A percentile compares a stretch with the other conserved stretches of the same genome.
Evolutionary conservation across 2,329 filamentous ascomycete species (phyloP).

Genomic region (Colletotrichum echinochloae): DNA sequence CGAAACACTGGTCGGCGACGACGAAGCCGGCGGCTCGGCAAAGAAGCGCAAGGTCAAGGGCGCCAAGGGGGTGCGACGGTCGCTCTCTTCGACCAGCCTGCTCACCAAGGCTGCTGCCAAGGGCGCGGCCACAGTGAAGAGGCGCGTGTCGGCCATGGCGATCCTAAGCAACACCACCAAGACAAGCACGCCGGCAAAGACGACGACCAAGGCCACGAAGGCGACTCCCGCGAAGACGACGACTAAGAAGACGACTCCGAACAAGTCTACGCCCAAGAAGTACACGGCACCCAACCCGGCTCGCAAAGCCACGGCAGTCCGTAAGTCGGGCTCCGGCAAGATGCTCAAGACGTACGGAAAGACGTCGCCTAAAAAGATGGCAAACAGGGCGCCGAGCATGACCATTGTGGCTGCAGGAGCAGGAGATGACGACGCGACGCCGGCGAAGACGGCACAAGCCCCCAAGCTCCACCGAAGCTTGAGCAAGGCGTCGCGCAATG

Average conservation of each 20-base stretch:
- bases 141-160: slow-evolving; percentile 50
- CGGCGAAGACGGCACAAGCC: slow-evolving; percentile 11
- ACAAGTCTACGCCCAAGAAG: slow-evolving; percentile 36
- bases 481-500: slow-evolving; percentile 41
- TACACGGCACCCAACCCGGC: slow-evolving; percentile 37
- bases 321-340: slow-evolving; percentile 40
- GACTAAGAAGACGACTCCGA: slow-evolving; percentile 27
- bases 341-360: slow-evolving; percentile 41
- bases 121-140: slow-evolving; percentile 49
- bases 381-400: slow-evolving; percentile 36
- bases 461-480: slow-evolving; percentile 33
- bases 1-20: slow-evolving; percentile 62
- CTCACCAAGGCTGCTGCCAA: slow-evolving; percentile 52
- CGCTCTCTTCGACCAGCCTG: slow-evolving; percentile 48
- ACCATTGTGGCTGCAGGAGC: slow-evolving; percentile 38
- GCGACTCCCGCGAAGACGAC: slow-evolving; percentile 7
- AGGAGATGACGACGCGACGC: slow-evolving; percentile 6
- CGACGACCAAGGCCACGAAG: slow-evolving; percentile 15
- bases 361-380: slow-evolving; percentile 33
- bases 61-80: slow-evolving; percentile 50
- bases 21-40: slow-evolving; percentile 41
- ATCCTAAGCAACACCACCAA: slow-evolving; percentile 38
- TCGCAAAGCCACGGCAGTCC: slow-evolving; percentile 37
- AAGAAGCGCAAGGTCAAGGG: slow-evolving; percentile 51
- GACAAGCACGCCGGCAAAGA: slow-evolving; percentile 34